Evolutionary conservation across 495 filamentous ascomycete genomes (phyloP).

Genomic region (Neurospora discreta): DNA sequence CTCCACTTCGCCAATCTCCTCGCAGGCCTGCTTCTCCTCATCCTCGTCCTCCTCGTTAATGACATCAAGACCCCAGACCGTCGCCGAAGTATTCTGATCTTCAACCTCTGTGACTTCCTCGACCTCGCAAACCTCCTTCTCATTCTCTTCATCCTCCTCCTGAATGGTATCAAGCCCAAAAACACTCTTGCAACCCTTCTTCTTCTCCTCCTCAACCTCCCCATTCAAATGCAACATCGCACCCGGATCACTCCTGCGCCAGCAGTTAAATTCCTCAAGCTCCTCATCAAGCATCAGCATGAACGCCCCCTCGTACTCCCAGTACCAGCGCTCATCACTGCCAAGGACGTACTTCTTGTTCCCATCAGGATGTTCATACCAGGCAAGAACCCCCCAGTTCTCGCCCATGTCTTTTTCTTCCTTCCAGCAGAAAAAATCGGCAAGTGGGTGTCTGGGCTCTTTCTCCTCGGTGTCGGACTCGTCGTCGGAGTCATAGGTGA

Average conservation of each 20-base stretch:
- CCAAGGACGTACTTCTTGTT: background rate
- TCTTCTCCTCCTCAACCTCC: background rate
- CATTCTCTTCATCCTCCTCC: background rate
- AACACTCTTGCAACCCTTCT: background rate
- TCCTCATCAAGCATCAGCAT: background rate
- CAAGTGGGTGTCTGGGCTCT: background rate
- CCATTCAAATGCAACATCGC: background rate
- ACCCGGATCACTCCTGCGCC: background rate
- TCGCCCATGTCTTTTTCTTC: background rate
- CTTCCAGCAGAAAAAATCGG: background rate
- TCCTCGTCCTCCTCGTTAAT: background rate
- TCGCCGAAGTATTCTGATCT: background rate
- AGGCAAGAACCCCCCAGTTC: background rate
- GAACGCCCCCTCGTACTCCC: background rate
- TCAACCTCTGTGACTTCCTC: background rate
- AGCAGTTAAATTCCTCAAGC: background rate
- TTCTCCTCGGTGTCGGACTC: background rate
- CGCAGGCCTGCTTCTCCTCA: background rate
- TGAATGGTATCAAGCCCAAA: background rate
- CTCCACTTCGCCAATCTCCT: background rate
- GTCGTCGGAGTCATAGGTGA: background rate
- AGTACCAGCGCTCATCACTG: background rate
- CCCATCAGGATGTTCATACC: background rate
- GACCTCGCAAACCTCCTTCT: background rate
- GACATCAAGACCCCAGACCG: background rate